These are phyloP conservation scores for Verticillium dahliae DNA, from an alignment of 2,329 filamentous ascomycete species.

Conservation along the genomic window DNA sequence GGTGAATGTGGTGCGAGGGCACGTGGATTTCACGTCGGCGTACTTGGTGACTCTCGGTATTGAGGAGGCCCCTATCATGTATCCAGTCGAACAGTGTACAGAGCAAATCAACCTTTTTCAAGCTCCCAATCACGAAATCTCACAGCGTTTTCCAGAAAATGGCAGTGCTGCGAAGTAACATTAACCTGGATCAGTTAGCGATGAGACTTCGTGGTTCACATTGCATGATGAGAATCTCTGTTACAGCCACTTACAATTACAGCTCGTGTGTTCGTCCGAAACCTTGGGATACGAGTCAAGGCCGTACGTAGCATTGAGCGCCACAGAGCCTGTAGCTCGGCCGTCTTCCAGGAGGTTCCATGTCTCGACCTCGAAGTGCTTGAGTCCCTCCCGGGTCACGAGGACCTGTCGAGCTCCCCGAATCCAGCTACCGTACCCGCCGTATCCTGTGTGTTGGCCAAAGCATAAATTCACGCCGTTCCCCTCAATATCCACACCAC, in stretches of 20 bases:
- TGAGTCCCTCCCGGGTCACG: slow-evolving; percentile 35
- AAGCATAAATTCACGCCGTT: slow-evolving; percentile 45
- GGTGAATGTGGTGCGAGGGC: no score
- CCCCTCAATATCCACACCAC: slow-evolving; percentile 17
- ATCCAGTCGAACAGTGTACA: no score
- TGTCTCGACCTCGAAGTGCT: slow-evolving; percentile 39
- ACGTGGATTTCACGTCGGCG: no score
- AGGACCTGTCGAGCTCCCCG: slow-evolving; percentile 52
- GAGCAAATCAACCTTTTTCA: no score
- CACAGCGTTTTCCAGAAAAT: no score
- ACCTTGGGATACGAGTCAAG: slow-evolving; percentile 41
- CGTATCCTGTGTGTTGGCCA: slow-evolving; percentile 62
- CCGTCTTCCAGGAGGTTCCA: slow-evolving; percentile 56
- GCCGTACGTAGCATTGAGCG: slow-evolving; percentile 54
- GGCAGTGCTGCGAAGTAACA: no score
- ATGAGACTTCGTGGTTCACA: not conserved
- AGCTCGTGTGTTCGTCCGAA: slow-evolving; percentile 16
- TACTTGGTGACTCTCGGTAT: no score
- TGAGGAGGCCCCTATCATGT: no score
- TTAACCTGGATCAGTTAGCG: no score
- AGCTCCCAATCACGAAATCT: no score
- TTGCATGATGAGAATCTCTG: not conserved
- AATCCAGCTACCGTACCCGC: slow-evolving; percentile 59
- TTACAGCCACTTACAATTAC: slow-evolving; percentile 2
- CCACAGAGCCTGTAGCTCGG: slow-evolving; percentile 40